Evolutionary conservation across 768 basidiomycete species (phyloP), one percentile per base, ranked within the genome.

Genomic region (Tulasnella sp.): DNA sequence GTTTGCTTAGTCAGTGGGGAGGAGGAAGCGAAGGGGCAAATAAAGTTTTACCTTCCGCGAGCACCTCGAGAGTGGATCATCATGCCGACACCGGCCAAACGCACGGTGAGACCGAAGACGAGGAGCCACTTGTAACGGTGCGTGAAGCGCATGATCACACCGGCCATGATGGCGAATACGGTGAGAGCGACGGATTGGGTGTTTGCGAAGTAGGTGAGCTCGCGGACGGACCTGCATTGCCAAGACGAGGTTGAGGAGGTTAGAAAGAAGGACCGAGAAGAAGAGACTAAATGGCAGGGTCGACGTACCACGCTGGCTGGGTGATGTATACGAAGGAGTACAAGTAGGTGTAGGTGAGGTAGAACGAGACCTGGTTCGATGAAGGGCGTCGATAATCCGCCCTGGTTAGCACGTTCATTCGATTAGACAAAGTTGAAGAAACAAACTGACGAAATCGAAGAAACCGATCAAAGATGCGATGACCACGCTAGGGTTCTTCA

Each of bases 1-100:
- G 3, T 40, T 40, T 40, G 39, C 39, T 40, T 40, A 40, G 39
- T 40, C 10, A 10, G 5, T 40, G 10, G 39, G 39, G 10, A 40
- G 10, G 3, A 40, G 10, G 39, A 10, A 10, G 39, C 5, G 3
- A 40, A 40, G 10, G 39, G 39, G 39, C n/a, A 40, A 40, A 3
- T 3, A 10, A 40, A 3, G 39, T 4, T 10, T 3, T 40, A 40
- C 39, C 39, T 10, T 0, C 87, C 89, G 46, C 89, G 85, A 2
- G 91, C 89, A 21, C 92, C 92, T 24, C 91, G 89, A 6, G 92
- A 91, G 82, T 89, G 89, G 80, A 94, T 89, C 92, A 93, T 93
- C 36, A 92, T 84, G 12, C 88, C 89, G 24, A 90, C 90, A 14
- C 92, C 93, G 84, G 89, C 83, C 2, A 93, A 85, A 58, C 92